A percentile compares a stretch with the other conserved stretches of the same genome.
phyloP scores from a whole-genome alignment of 805 yeast genomes.

The Ogataea naganishii region DNA sequence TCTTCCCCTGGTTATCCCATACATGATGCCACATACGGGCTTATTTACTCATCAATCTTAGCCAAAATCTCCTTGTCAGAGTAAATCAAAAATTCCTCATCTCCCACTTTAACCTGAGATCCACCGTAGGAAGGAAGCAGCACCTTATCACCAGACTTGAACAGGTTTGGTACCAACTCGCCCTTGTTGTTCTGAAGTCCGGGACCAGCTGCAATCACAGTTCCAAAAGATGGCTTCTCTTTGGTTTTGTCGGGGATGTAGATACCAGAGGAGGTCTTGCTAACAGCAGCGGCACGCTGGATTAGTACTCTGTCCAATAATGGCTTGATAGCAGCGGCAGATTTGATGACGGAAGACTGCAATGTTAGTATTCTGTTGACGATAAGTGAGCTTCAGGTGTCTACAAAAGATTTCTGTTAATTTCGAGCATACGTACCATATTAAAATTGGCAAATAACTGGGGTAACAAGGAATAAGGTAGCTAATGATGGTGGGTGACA shows the following conservation, averaged over 20 bases:
- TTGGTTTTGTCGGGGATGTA: conserved; percentile 91
- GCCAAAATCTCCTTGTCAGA: conserved; percentile 88
- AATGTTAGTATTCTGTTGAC: no score
- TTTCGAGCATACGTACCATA: no score
- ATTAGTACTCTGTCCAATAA: conserved; percentile 86
- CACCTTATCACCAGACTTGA: conserved; percentile 80
- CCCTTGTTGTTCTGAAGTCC: conserved; percentile 72
- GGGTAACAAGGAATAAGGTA: no score
- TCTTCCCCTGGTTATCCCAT: no score
- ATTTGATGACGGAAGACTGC: conserved; percentile 54
- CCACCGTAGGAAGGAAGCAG: conserved; percentile 89
- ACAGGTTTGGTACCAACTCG: conserved; percentile 54
- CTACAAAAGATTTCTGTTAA: no score
- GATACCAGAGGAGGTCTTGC: conserved; percentile 88
- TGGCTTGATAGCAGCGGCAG: conserved; percentile 75
- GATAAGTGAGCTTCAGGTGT: no score
- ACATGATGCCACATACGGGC: no score
- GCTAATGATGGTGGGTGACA: no score
- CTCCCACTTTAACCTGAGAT: conserved; percentile 72
- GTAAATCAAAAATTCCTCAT: conserved; percentile 46
- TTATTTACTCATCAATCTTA: conserved; percentile 64
- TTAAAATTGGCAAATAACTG: no score
- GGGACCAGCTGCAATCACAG: conserved; percentile 84
- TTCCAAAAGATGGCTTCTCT: conserved; percentile 81
- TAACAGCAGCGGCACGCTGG: conserved; percentile 85